phyloP scores from a whole-genome alignment of 768 basidiomycete species.

The Trametes maxima region DNA sequence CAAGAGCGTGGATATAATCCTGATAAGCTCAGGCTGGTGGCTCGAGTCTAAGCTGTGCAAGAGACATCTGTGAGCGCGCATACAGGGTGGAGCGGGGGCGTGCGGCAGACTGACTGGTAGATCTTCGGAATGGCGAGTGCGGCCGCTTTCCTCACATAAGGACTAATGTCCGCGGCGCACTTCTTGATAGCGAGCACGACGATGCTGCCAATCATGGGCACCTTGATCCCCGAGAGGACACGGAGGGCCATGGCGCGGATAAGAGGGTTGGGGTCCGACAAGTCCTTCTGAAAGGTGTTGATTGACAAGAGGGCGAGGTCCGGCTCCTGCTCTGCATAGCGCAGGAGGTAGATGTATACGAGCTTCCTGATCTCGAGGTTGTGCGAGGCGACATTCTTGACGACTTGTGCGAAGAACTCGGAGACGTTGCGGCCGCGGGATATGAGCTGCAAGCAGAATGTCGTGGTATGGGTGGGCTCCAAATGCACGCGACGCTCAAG shows the following conservation, averaged over 20 bases:
- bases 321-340: conserved; percentile 91
- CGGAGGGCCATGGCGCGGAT: conserved; percentile 96
- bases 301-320: conserved; percentile 95
- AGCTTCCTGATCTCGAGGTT: conserved; percentile 95
- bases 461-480: neutral
- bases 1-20: conserved; percentile 63
- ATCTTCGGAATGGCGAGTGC: conserved; percentile 89
- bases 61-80: conserved; percentile 15
- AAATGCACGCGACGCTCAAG: neutral
- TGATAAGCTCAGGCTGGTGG: conserved; percentile 72
- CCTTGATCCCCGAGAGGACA: conserved; percentile 89
- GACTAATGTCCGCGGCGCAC: conserved; percentile 88
- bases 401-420: conserved; percentile 93
- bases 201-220: conserved; percentile 84
- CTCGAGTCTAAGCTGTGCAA: conserved; percentile 65
- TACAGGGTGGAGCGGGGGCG: neutral
- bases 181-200: conserved; percentile 90
- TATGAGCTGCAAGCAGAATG: conserved; percentile 63
- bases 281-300: conserved; percentile 98
- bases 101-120: conserved; percentile 57
- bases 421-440: conserved; percentile 92
- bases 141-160: conserved; percentile 92
- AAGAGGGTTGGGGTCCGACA: conserved; percentile 88
- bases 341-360: conserved; percentile 95
- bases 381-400: conserved; percentile 93